phyloP scores from a whole-genome alignment of 2,329 filamentous ascomycete species.

The Colletotrichum simmondsii region DNA sequence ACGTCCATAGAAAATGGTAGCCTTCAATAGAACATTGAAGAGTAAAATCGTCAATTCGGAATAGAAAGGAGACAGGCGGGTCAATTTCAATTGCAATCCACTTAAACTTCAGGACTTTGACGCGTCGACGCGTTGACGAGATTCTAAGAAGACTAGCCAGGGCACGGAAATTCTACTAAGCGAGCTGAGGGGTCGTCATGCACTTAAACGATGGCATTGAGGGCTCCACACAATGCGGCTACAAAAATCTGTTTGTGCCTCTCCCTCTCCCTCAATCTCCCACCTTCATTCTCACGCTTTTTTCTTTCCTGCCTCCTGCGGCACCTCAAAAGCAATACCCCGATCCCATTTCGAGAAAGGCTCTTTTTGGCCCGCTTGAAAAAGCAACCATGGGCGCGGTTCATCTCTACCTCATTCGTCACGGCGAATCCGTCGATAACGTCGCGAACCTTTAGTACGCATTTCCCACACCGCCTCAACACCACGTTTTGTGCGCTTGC shows the following conservation, averaged over 20 bases:
- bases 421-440: slow-evolving; percentile 93
- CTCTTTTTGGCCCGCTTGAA: neutral
- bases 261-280: neutral
- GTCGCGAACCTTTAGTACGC: slow-evolving; percentile 79
- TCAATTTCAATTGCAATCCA: no score
- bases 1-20: no score
- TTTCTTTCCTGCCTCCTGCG: neutral
- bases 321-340: no score
- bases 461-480: neutral
- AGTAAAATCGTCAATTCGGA: no score
- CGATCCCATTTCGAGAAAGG: neutral
- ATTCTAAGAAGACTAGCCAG: neutral
- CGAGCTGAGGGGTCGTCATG: neutral
- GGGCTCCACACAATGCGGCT: neutral
- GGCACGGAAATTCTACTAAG: neutral
- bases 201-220: neutral
- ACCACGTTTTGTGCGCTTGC: slow-evolving; percentile 15
- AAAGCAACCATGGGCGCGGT: slow-evolving; percentile 28
- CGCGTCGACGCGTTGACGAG: neutral
- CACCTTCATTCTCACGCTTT: neutral
- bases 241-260: neutral
- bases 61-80: no score
- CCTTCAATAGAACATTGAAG: no score
- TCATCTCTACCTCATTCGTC: slow-evolving; percentile 78
- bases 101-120: no score